Evolutionary conservation across 768 basidiomycete genomes (phyloP).

Genomic region (Piloderma croceum): DNA sequence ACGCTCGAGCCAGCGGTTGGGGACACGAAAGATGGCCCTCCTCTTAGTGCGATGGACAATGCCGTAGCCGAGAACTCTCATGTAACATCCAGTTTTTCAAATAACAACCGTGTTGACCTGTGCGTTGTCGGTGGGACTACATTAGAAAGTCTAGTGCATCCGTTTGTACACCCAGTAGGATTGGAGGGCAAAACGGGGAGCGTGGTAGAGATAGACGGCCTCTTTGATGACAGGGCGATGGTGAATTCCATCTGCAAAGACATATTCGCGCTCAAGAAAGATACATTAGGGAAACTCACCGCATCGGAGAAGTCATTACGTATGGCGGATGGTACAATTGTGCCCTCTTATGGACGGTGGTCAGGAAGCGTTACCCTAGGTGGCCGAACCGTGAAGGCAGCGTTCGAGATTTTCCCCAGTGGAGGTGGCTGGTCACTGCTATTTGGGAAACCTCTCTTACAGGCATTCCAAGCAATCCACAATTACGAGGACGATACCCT

Average conservation of each 20-base stretch:
- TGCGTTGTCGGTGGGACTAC: slow-evolving; percentile 6
- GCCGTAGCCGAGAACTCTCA: slow-evolving; percentile 25
- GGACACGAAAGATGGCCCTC: slow-evolving; percentile 24
- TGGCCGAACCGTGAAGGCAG: not conserved
- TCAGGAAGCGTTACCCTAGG: not conserved
- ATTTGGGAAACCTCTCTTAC: slow-evolving; percentile 5
- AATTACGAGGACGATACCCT: slow-evolving; percentile 11
- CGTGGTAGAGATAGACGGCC: too few relatives aligned
- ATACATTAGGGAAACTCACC: not conserved
- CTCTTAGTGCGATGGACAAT: slow-evolving; percentile 21
- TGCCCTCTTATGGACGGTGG: not conserved
- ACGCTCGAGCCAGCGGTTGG: slow-evolving; percentile 28
- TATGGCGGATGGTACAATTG: not conserved
- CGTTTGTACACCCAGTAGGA: slow-evolving; percentile 18
- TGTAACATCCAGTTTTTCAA: slow-evolving; percentile 10
- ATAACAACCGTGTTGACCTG: slow-evolving; percentile 16
- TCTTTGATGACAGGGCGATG: slow-evolving; percentile 1
- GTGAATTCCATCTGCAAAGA: not conserved
- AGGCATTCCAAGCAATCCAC: slow-evolving; percentile 9
- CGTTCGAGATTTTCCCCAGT: slow-evolving; percentile 4
- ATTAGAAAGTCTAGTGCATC: slow-evolving; percentile 3
- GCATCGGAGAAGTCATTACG: not conserved
- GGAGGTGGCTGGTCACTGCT: slow-evolving; percentile 3
- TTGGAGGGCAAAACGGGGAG: too few relatives aligned
- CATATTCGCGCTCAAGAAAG: slow-evolving; percentile 1